phyloP scores from a whole-genome alignment of 1,284 basidiomycete species.

The Cryptococcus amylolentus region DNA sequence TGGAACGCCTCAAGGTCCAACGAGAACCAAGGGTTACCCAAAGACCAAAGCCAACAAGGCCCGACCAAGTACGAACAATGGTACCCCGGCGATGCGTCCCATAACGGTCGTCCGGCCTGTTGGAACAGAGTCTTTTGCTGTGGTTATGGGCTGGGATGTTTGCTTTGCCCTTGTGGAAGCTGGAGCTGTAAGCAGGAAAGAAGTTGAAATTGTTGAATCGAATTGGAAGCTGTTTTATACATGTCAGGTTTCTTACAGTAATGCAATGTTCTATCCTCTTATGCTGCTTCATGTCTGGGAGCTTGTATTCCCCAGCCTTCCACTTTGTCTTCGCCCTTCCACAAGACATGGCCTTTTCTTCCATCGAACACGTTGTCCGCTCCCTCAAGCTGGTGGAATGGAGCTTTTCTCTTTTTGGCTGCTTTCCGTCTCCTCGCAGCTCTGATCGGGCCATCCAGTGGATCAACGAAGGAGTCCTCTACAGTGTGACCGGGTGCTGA shows the following conservation, averaged over 20 bases:
- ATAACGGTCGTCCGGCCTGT: constrained; percentile 29
- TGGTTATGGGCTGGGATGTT: constrained; percentile 34
- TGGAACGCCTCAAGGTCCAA: too few species aligned
- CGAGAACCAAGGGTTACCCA: too few species aligned
- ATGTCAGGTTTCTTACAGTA: background rate
- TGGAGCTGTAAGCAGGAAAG: constrained; percentile 32
- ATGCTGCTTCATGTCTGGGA: too few species aligned
- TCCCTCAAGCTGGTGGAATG: constrained; percentile 22
- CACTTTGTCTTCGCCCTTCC: constrained; percentile 18
- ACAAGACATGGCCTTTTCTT: constrained; percentile 19
- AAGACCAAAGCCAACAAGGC: too few species aligned
- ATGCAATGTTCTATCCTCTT: background rate
- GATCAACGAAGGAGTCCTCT: background rate
- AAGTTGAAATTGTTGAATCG: constrained; percentile 1
- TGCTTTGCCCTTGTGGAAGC: constrained; percentile 35
- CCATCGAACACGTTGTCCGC: background rate
- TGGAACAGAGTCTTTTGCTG: constrained; percentile 37
- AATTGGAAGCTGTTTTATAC: background rate
- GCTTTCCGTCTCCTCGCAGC: constrained; percentile 10
- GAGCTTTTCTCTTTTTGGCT: constrained; percentile 5
- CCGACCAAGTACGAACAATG: constrained; percentile 20
- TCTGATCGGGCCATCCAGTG: constrained; percentile 32
- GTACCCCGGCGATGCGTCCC: constrained; percentile 33
- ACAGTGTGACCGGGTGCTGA: too few species aligned
- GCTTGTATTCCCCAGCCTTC: constrained; percentile 18